Evolutionary conservation across 2,329 filamentous ascomycete species (phyloP), one percentile per base, ranked within the genome.

Genomic region (Bipolaris cookei): DNA sequence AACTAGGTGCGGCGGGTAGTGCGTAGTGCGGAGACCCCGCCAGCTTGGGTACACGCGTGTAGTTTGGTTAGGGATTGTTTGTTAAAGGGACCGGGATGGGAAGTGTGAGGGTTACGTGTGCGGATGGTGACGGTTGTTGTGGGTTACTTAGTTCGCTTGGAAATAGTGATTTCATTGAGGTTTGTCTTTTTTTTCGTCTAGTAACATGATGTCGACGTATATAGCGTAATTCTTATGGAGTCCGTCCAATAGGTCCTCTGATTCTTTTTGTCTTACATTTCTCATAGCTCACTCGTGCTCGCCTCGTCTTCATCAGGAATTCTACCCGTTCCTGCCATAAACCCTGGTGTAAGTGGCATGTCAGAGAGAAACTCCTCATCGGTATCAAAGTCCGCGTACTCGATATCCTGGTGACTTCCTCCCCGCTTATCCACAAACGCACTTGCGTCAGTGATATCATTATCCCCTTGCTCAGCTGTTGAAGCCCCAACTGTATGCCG

Each of bases 341-440:
- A 68, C n/a, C 62, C 69, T 3, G 70, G 71, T 6, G 70, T 74
- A 25, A 74, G 71, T 18, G 75, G 74, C 28, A 78, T 79, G 4
- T 75, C 74, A 7, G 72, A 67, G 32, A 78, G 67, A n/a, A 79
- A 63, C n/a, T 66, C 77, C 47, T 74, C 76, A 44, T 74, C 75
- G 50, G 71, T 76, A 35, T 75, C 76, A 49, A 79, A 78, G n/a
- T 69, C 74, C 4, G 54, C 47, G 34, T 68, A 63, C n/a, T 66
- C 62, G 6, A 28, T 28, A 13, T 53, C 53, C n/a, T 63, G 58
- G 10, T 70, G 44, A 51, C 67, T 73, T 1, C 48, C 63, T 38
- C 65, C 59, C 32, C 59, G 59, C 52, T 65, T 65, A 10, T 46
- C 58, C 13, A 43, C 11, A 3, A 51, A 56, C 4, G 30, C 30